These are phyloP conservation scores for Bruguiera hainesii DNA, from an alignment of 441 rosid genomes.

Conservation along the genomic window DNA sequence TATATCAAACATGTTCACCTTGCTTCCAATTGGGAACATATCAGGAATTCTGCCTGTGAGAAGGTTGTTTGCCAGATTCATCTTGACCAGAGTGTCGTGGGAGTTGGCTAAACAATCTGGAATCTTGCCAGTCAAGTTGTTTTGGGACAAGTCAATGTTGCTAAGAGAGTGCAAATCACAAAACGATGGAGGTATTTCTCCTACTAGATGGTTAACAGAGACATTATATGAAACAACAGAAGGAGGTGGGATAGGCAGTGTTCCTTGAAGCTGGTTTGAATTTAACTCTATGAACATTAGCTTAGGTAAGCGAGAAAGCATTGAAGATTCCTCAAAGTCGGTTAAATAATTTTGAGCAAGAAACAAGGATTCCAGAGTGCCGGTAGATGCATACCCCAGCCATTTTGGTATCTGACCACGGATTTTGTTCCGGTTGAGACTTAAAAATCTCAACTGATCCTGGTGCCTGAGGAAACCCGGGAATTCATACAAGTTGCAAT, in stretches of 20 bases:
- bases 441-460: conserved; percentile 6
- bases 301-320: conserved; percentile 3
- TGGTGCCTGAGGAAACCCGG: conserved; percentile 22
- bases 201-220: background rate
- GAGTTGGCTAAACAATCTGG: conserved; percentile 20
- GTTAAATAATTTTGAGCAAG: conserved; percentile 10
- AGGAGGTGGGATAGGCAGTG: conserved; percentile 10
- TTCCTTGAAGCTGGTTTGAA: conserved; percentile 6
- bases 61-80: conserved; percentile 6
- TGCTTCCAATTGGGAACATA: background rate
- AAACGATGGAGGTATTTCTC: conserved; percentile 13
- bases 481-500: conserved; percentile 22
- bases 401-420: conserved; percentile 20
- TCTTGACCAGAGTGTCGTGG: background rate
- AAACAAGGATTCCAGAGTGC: background rate
- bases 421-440: conserved; percentile 16
- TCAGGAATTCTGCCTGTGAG: conserved; percentile 14
- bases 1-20: conserved; percentile 9
- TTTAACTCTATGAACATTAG: background rate
- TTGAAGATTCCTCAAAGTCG: conserved; percentile 12
- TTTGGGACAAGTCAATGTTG: conserved; percentile 6
- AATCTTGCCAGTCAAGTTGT: conserved; percentile 18
- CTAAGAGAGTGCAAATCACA: background rate
- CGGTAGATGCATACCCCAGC: conserved; percentile 8
- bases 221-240: conserved; percentile 4